These are phyloP conservation scores for Agrocybe praecox DNA, from an alignment of 768 basidiomycete species.

Conservation along the genomic window DNA sequence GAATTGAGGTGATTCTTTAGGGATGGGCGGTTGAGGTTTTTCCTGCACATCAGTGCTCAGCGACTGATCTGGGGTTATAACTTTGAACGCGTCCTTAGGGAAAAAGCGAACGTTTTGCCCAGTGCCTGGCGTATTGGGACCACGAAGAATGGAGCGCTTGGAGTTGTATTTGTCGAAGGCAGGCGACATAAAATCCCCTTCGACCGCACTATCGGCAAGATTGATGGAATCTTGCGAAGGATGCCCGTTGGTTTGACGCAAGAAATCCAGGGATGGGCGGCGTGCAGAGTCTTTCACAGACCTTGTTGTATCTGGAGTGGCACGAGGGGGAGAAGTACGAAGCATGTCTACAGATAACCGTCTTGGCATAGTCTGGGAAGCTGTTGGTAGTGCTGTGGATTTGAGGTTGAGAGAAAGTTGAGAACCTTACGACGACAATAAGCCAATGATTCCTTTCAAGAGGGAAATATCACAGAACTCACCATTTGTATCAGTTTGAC, in stretches of 20 bases:
- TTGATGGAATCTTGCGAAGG: constrained; percentile 17
- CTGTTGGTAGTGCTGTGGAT: constrained; percentile 16
- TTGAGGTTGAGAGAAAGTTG: constrained; percentile 30
- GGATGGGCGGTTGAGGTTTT: constrained; percentile 30
- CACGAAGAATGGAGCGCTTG: constrained; percentile 72
- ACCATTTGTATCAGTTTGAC: constrained; percentile 42
- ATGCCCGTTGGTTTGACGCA: constrained; percentile 29
- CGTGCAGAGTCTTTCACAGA: constrained; percentile 27
- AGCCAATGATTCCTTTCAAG: background rate
- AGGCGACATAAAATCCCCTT: constrained; percentile 31
- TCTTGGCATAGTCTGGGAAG: constrained; percentile 17
- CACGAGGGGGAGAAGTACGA: constrained; percentile 20
- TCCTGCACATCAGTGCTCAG: constrained; percentile 39
- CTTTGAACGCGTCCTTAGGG: constrained; percentile 65
- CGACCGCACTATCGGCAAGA: constrained; percentile 17
- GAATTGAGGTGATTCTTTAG: constrained; percentile 28
- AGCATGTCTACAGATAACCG: constrained; percentile 38
- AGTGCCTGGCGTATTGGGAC: constrained; percentile 71
- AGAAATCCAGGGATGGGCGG: constrained; percentile 41
- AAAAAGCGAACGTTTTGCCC: constrained; percentile 84
- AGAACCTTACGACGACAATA: constrained; percentile 24
- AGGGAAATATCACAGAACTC: constrained; percentile 13
- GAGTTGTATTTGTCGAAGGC: constrained; percentile 47
- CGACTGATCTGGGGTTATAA: constrained; percentile 68
- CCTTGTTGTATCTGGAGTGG: constrained; percentile 22